Evolutionary conservation across 2,329 filamentous ascomycete species (phyloP).

Genomic region (Lasiodiplodia citricola): DNA sequence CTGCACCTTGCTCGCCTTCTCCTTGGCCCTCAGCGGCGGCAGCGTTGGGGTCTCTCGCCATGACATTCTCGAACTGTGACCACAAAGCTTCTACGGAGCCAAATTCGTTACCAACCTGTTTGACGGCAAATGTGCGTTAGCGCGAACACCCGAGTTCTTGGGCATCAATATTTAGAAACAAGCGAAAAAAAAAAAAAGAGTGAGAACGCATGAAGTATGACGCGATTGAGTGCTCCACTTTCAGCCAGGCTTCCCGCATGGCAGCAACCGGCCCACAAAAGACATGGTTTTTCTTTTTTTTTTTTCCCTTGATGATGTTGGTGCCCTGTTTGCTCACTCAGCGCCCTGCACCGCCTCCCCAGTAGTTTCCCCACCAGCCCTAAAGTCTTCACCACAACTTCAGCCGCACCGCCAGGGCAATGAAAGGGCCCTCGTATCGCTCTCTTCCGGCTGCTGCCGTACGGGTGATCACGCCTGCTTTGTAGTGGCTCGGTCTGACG

Average conservation of each 20-base stretch:
- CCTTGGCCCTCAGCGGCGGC: slow-evolving; percentile 28
- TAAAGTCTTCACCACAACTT: slow-evolving; percentile 8
- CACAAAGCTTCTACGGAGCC: slow-evolving; percentile 95
- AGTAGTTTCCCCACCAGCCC: not conserved
- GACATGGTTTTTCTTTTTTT: not conserved
- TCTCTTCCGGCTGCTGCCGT: not conserved
- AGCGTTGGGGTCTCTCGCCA: slow-evolving; percentile 62
- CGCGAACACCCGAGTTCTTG: not conserved
- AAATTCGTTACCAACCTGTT: slow-evolving; percentile 90
- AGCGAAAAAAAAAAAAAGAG: not conserved
- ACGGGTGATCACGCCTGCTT: not conserved
- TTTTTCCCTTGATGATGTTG: not conserved
- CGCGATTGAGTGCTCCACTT: not conserved
- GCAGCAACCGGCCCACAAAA: not conserved
- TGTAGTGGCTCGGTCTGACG: not conserved
- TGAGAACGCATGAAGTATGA: not conserved
- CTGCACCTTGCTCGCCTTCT: slow-evolving; percentile 32
- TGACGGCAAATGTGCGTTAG: not conserved
- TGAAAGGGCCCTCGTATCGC: not conserved
- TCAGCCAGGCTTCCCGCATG: not conserved
- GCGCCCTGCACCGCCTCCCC: slow-evolving; percentile 8
- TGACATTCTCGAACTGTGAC: slow-evolving; percentile 96
- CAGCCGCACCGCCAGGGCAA: not conserved
- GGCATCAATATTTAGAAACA: not conserved
- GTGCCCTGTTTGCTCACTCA: not conserved